Percentiles rank a stretch among this genome's conserved stretches.
phyloP scores from a whole-genome alignment of 148 eudicot genomes.

The Talinum fruticosum region DNA sequence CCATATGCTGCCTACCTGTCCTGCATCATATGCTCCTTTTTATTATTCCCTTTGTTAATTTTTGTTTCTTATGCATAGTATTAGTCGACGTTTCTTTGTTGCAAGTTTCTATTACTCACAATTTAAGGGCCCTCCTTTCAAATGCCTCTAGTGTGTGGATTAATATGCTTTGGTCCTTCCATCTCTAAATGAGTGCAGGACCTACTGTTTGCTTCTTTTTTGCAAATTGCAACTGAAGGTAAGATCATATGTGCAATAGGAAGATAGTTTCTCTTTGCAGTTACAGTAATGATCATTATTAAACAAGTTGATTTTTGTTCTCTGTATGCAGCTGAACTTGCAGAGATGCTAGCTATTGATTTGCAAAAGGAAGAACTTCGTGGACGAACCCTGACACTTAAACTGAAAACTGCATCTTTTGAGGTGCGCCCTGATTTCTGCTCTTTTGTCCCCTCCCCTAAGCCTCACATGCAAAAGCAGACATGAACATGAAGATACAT shows the following conservation, averaged over 20 bases:
- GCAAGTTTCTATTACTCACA: no score
- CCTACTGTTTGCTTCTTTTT: background rate
- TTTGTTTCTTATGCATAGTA: background rate
- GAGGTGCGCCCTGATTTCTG: constrained; percentile 56
- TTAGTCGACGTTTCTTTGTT: no score
- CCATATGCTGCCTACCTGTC: no score
- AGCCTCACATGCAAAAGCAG: background rate
- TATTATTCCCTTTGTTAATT: no score
- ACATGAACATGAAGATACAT: constrained; percentile 5
- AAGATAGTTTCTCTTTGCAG: background rate
- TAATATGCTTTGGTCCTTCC: background rate
- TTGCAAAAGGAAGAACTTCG: constrained; percentile 71
- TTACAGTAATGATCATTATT: background rate
- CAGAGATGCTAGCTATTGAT: constrained; percentile 80
- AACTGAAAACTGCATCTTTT: constrained; percentile 81
- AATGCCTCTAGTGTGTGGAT: background rate
- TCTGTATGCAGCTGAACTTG: constrained; percentile 74
- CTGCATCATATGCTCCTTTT: no score
- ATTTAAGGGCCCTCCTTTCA: background rate
- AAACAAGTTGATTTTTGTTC: constrained; percentile 7
- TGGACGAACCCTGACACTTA: constrained; percentile 85
- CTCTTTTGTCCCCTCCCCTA: background rate
- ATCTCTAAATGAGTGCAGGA: background rate
- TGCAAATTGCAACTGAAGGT: background rate
- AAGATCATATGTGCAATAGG: background rate